Evolutionary conservation across 345 rosid species (phyloP).

Genomic region (Draba incana): DNA sequence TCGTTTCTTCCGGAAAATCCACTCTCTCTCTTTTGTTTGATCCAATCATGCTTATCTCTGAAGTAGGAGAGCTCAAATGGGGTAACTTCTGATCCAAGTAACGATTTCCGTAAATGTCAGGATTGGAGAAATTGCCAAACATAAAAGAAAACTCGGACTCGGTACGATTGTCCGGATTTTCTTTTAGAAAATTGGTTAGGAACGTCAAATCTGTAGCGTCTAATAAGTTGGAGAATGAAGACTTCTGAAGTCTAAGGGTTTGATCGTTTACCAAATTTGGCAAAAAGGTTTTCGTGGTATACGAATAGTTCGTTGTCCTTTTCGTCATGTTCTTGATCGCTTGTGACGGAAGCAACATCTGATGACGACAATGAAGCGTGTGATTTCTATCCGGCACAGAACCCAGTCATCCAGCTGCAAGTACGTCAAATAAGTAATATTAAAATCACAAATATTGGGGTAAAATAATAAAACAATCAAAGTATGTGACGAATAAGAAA

Average conservation of each 20-base stretch:
- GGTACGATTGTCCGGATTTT: constrained; percentile 44
- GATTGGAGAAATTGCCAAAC: constrained; percentile 31
- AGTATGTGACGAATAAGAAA: background rate
- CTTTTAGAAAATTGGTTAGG: constrained; percentile 58
- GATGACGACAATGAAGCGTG: constrained; percentile 55
- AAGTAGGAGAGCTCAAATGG: constrained; percentile 47
- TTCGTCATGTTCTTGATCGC: constrained; percentile 70
- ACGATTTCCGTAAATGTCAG: constrained; percentile 29
- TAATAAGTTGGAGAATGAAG: constrained; percentile 73
- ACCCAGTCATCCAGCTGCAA: constrained; percentile 96
- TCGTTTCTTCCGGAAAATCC: constrained; percentile 46
- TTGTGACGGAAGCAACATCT: constrained; percentile 40
- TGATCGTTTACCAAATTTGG: constrained; percentile 41
- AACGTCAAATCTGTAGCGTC: constrained; percentile 77
- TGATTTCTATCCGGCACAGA: constrained; percentile 89
- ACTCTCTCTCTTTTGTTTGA: constrained; percentile 56
- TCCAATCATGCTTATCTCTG: constrained; percentile 43
- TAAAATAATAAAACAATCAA: background rate
- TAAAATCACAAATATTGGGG: background rate
- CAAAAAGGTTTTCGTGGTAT: constrained; percentile 34
- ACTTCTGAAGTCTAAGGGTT: constrained; percentile 62
- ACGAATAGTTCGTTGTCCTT: constrained; percentile 44
- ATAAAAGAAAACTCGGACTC: constrained; percentile 46
- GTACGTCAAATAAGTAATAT: background rate
- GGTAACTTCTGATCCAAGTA: constrained; percentile 62